These are phyloP conservation scores for Cladosporium sp. DNA, from an alignment of 2,329 filamentous ascomycete species.

Conservation along the genomic window DNA sequence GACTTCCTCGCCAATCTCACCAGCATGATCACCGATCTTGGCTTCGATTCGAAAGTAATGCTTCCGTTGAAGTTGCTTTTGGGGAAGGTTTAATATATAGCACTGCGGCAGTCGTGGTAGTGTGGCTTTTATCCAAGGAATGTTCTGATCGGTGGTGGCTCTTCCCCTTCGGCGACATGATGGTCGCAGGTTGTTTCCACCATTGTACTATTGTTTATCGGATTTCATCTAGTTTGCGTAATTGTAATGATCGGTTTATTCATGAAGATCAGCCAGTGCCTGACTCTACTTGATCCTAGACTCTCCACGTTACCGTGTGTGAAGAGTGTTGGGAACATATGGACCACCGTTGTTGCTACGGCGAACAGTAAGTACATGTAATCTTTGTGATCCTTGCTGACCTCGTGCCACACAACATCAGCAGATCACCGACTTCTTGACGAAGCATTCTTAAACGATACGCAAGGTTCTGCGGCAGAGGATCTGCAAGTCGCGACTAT, in stretches of 20 bases:
- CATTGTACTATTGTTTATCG: not conserved
- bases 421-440: too few species aligned
- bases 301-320: too few species aligned
- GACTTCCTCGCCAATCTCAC: constrained; percentile 6
- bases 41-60: not conserved
- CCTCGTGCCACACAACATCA: too few species aligned
- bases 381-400: too few species aligned
- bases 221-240: not conserved
- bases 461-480: not conserved
- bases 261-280: not conserved
- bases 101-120: not conserved
- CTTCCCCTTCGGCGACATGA: not conserved
- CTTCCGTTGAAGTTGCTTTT: not conserved
- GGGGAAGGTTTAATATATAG: not conserved
- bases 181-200: not conserved
- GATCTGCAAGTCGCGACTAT: not conserved
- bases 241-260: not conserved
- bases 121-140: not conserved
- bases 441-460: too few species aligned
- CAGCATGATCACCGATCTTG: constrained; percentile 2
- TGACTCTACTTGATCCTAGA: not conserved
- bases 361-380: too few species aligned
- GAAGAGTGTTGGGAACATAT: too few species aligned
- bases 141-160: too few species aligned
- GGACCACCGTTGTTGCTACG: too few species aligned